Evolutionary conservation across 75 land plant genomes (phyloP).

Genomic region (Chamaecyparis obtusa): DNA sequence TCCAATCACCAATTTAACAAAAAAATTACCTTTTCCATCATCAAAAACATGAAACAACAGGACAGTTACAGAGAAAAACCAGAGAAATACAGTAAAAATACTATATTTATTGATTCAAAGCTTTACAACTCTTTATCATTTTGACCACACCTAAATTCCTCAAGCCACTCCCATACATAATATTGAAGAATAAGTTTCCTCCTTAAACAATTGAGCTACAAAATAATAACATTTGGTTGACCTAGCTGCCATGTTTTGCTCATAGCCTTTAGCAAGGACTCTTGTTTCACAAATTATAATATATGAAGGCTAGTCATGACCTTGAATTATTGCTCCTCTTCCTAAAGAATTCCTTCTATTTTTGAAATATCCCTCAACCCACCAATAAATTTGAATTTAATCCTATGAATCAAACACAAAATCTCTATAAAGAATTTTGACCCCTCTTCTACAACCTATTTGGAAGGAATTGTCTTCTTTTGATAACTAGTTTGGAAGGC

Average conservation of each 20-base stretch:
- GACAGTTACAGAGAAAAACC: no score
- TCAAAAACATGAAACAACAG: no score
- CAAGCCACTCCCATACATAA: conserved; percentile 71
- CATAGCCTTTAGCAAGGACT: conserved; percentile 34
- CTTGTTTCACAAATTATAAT: conserved; percentile 27
- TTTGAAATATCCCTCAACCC: conserved; percentile 27
- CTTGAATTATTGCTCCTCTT: conserved; percentile 73
- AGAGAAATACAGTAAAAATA: no score
- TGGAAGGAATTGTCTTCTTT: no score
- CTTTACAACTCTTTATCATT: no score
- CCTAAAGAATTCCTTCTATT: conserved; percentile 52
- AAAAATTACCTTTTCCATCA: no score
- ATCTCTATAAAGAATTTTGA: conserved; percentile 54
- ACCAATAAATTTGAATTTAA: conserved; percentile 27
- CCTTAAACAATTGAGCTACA: conserved; percentile 56
- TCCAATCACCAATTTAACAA: no score
- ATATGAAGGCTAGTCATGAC: conserved; percentile 27
- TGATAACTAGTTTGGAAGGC: no score
- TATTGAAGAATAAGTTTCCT: conserved; percentile 54
- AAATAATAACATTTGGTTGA: conserved; percentile 38
- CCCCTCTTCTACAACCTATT: conserved; percentile 60
- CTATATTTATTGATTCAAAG: no score
- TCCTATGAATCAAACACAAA: conserved; percentile 28
- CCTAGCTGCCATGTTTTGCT: conserved; percentile 25
- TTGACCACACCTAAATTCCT: no score